Conservation (phyloP, 2,329 filamentous ascomycete species). For the Podosphaera fusca region DNA sequence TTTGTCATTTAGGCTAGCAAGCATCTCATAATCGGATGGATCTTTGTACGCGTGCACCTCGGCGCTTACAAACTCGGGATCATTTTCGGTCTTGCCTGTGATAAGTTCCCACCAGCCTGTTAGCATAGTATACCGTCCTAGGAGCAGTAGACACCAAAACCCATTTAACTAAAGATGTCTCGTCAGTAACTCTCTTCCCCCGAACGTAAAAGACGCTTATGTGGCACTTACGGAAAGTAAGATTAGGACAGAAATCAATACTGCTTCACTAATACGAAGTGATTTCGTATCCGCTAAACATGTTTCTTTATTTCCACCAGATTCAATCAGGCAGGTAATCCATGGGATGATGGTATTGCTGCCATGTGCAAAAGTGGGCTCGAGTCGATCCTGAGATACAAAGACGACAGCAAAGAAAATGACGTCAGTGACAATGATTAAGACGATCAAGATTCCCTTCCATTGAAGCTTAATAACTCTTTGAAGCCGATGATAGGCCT, state of each 20-base stretch:
- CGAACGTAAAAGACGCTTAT: neutral
- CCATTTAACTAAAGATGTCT: constrained; percentile 42
- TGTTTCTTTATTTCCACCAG: constrained; percentile 33
- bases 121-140: constrained; percentile 68
- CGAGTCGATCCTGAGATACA: constrained; percentile 58
- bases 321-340: constrained; percentile 44
- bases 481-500: constrained; percentile 68
- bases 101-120: constrained; percentile 47
- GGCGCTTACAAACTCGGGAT: neutral
- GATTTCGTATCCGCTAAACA: constrained; percentile 38
- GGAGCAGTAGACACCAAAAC: constrained; percentile 60
- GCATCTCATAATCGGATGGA: constrained; percentile 1
- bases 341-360: constrained; percentile 32
- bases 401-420: constrained; percentile 88
- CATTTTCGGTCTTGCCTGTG: neutral
- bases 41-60: neutral
- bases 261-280: constrained; percentile 51
- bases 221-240: constrained; percentile 45
- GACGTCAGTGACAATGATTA: constrained; percentile 76
- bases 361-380: constrained; percentile 14
- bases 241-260: constrained; percentile 59
- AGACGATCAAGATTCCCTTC: constrained; percentile 73
- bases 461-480: constrained; percentile 82
- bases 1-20: neutral
- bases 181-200: neutral